A percentile compares a stretch with the other conserved stretches of the same genome.
These are phyloP conservation scores for Russula sp. DNA, from an alignment of 768 basidiomycete genomes.

Conservation along the genomic window DNA sequence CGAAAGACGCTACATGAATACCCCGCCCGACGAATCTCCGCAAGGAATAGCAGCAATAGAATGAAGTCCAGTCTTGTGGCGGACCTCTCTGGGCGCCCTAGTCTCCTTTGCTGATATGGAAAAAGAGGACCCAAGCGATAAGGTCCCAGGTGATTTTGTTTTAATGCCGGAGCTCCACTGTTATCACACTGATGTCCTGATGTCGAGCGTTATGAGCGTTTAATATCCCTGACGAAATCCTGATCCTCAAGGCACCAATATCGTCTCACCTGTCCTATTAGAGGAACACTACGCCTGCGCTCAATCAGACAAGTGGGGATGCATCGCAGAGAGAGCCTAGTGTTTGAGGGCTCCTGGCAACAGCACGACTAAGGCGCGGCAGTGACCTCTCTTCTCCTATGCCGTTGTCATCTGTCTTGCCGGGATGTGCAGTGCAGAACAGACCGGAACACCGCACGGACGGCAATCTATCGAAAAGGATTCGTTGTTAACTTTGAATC, in stretches of 20 bases:
- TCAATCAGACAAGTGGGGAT: background rate
- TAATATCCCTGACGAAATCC: background rate
- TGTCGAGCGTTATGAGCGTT: background rate
- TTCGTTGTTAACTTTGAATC: background rate
- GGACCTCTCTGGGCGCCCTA: background rate
- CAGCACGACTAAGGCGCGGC: background rate
- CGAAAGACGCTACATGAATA: background rate
- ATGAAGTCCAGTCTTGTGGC: background rate
- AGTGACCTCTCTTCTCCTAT: background rate
- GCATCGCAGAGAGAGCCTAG: background rate
- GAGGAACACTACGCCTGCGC: no score
- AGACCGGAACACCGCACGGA: no score
- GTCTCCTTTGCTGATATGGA: background rate
- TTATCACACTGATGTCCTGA: background rate
- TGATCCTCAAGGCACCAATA: background rate
- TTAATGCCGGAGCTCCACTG: background rate
- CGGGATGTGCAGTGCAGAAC: no score
- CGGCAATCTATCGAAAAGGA: no score
- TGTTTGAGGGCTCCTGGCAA: background rate
- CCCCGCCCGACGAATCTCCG: background rate
- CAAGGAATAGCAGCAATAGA: background rate
- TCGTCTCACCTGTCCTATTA: background rate
- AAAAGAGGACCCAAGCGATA: background rate
- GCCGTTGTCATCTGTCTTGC: background rate
- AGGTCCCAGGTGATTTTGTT: no score